A percentile compares a stretch with the other conserved stretches of the same genome.
These are phyloP conservation scores for Vigna mungo DNA, from an alignment of 306 rosid genomes.

Conservation along the genomic window DNA sequence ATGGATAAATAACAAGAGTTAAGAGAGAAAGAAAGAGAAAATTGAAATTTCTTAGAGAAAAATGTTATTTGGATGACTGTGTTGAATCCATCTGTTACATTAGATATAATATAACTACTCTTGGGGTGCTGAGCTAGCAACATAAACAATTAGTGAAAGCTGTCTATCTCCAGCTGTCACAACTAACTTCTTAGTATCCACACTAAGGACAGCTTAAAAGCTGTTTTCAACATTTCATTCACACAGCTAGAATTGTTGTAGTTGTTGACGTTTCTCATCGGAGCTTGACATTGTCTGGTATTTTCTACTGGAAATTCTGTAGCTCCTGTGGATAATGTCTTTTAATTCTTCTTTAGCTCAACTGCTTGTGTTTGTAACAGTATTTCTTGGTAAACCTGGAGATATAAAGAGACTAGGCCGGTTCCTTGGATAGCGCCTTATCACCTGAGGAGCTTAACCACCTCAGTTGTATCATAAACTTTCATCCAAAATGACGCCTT, in stretches of 20 bases:
- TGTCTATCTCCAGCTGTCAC: not conserved
- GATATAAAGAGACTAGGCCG: not conserved
- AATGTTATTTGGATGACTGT: not conserved
- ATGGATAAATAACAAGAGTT: conserved; percentile 8
- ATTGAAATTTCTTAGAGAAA: not conserved
- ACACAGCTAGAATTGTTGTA: not conserved
- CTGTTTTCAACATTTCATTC: no score
- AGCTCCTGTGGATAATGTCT: conserved; percentile 43
- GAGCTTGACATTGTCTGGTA: conserved; percentile 44
- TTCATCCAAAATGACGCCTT: conserved; percentile 4
- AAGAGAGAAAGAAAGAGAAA: not conserved
- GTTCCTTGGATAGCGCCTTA: conserved; percentile 6
- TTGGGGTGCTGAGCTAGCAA: not conserved
- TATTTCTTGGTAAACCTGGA: conserved; percentile 23
- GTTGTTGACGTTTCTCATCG: conserved; percentile 27
- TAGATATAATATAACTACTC: not conserved
- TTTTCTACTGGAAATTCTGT: conserved; percentile 56
- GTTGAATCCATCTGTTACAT: not conserved
- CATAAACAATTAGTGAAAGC: not conserved
- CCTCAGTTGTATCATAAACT: conserved; percentile 16
- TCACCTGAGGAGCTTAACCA: conserved; percentile 22
- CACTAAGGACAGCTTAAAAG: not conserved
- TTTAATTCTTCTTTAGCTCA: conserved; percentile 45
- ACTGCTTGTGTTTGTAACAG: conserved; percentile 42
- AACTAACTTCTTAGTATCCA: not conserved